Evolutionary conservation across 352 stramenopile genomes (phyloP).

Genomic region (Phytophthora sp.): DNA sequence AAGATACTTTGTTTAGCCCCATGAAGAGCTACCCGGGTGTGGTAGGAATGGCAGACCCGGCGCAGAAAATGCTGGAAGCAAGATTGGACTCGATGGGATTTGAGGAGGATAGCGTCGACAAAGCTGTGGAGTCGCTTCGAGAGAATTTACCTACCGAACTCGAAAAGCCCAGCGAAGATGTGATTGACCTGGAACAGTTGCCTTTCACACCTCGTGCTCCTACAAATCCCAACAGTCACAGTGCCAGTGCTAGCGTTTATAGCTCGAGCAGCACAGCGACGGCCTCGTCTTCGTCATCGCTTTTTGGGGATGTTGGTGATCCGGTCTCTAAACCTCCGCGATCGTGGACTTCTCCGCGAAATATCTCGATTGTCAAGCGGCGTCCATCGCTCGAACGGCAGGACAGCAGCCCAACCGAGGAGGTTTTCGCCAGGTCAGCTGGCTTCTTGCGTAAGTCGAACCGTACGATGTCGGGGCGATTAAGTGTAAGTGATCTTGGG

Average conservation of each 20-base stretch:
- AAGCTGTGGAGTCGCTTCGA: conserved; percentile 44
- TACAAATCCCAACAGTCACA: conserved; percentile 11
- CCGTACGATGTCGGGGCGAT: conserved; percentile 56
- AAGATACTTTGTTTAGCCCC: conserved; percentile 10
- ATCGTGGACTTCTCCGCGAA: conserved; percentile 25
- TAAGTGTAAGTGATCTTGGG: conserved; percentile 83
- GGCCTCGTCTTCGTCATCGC: conserved; percentile 28
- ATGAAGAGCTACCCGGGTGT: conserved; percentile 36
- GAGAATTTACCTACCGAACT: conserved; percentile 25
- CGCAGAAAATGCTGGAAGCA: conserved; percentile 47
- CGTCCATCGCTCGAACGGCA: conserved; percentile 53
- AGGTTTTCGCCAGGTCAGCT: conserved; percentile 67
- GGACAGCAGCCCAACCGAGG: conserved; percentile 60
- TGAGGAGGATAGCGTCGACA: conserved; percentile 32
- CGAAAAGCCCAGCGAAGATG: conserved; percentile 19
- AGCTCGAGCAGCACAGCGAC: conserved; percentile 37
- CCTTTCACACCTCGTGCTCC: conserved; percentile 30
- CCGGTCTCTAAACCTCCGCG: conserved; percentile 19
- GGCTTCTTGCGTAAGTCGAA: conserved; percentile 70
- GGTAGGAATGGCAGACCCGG: conserved; percentile 39
- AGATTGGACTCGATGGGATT: conserved; percentile 64
- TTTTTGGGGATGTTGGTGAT: conserved; percentile 35
- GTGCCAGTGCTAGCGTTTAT: conserved; percentile 26
- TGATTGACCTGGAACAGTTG: conserved; percentile 55
- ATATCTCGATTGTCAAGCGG: conserved; percentile 16